Evolutionary conservation across 2,329 filamentous ascomycete species (phyloP).

Genomic region (Verticillium longisporum): DNA sequence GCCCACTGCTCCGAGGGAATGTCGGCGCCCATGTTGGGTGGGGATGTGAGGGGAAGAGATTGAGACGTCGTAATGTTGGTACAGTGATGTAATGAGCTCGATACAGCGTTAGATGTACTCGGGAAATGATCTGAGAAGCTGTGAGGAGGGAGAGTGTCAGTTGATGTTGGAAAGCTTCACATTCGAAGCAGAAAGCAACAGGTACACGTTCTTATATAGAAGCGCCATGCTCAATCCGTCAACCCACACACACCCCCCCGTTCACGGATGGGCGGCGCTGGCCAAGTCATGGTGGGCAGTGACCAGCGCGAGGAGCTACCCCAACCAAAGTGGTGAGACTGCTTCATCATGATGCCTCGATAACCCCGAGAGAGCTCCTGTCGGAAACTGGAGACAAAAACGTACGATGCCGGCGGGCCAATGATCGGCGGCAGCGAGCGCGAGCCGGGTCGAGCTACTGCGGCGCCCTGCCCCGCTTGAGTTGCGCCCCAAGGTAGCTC

Average conservation of each 20-base stretch:
- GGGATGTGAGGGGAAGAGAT: not conserved
- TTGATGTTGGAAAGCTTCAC: not conserved
- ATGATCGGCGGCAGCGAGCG: not conserved
- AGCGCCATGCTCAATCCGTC: not conserved
- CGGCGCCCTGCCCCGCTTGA: too few relatives aligned
- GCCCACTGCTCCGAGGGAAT: constrained; percentile 87
- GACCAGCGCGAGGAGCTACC: not conserved
- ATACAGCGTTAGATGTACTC: too few relatives aligned
- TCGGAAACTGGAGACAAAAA: not conserved
- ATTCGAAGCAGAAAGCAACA: not conserved
- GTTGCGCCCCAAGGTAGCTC: too few relatives aligned
- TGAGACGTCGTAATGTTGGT: not conserved
- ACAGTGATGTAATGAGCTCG: not conserved
- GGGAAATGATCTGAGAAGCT: not conserved
- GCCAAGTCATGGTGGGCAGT: not conserved
- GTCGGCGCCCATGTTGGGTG: constrained; percentile 17
- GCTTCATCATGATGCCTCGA: not conserved
- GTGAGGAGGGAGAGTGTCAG: not conserved
- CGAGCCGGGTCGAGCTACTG: not conserved
- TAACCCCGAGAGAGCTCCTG: not conserved
- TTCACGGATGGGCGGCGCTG: not conserved
- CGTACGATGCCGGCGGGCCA: not conserved
- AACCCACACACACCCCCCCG: not conserved
- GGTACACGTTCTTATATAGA: not conserved
- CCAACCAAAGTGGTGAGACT: not conserved